A percentile compares a stretch with the other conserved stretches of the same genome.
These are phyloP conservation scores for Gymnopilus dilepis DNA, from an alignment of 768 basidiomycete genomes.

Conservation along the genomic window DNA sequence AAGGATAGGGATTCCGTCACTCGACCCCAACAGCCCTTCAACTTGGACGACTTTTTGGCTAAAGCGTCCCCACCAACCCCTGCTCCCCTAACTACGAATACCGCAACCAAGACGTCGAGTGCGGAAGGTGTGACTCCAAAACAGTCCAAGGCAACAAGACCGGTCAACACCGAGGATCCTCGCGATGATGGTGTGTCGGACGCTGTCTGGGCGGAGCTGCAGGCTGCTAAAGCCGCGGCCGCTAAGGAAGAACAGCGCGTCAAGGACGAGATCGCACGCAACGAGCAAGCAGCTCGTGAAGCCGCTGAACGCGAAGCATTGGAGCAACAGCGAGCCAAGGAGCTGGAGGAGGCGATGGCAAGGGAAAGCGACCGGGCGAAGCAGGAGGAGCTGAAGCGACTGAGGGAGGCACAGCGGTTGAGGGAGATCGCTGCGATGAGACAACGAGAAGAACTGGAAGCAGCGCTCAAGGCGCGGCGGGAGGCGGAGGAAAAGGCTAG, in stretches of 20 bases:
- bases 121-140: neutral
- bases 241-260: conserved; percentile 9
- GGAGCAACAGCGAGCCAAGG: conserved; percentile 29
- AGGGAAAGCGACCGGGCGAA: conserved; percentile 33
- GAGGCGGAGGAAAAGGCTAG: conserved; percentile 30
- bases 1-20: neutral
- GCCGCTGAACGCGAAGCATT: conserved; percentile 27
- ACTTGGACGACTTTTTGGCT: neutral
- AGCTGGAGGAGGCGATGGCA: conserved; percentile 26
- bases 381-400: conserved; percentile 34
- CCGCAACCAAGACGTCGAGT: neutral
- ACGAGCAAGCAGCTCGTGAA: conserved; percentile 38
- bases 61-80: neutral
- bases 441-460: conserved; percentile 24
- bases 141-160: neutral
- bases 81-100: neutral
- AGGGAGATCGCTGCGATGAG: conserved; percentile 23
- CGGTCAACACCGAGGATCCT: neutral
- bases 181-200: conserved; percentile 19
- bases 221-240: conserved; percentile 7
- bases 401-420: conserved; percentile 32
- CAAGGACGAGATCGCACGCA: conserved; percentile 24
- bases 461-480: conserved; percentile 19
- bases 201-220: conserved; percentile 12
- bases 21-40: neutral